Evolutionary conservation across 2,329 filamentous ascomycete genomes (phyloP).

Genomic region (Monilinia aucupariae): DNA sequence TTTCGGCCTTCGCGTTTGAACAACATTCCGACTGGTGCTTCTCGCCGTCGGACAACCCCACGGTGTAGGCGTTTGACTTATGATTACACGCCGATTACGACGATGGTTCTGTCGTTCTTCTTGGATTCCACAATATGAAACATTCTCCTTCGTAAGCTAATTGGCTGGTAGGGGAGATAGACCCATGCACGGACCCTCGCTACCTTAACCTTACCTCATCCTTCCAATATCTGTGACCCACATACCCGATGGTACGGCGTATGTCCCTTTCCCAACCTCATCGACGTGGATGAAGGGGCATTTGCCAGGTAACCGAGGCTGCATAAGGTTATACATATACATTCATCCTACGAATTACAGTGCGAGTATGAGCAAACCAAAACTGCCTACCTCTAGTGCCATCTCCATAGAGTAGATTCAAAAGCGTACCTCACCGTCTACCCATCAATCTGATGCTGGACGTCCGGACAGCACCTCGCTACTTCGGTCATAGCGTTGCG

Average conservation of each 20-base stretch:
- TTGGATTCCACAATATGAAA: background rate
- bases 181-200: conserved; percentile 1
- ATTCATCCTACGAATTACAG: no score
- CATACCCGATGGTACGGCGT: no score
- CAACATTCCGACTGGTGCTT: background rate
- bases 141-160: background rate
- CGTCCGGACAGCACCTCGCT: background rate
- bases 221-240: conserved; percentile 3
- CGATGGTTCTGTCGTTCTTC: background rate
- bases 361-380: no score
- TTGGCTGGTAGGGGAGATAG: background rate
- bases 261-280: no score
- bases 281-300: background rate
- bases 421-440: background rate
- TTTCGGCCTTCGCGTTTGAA: conserved; percentile 13
- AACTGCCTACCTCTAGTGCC: no score
- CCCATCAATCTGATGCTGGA: conserved; percentile 6
- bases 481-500: background rate
- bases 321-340: no score
- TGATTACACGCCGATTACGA: background rate
- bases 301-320: background rate
- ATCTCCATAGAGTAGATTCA: no score
- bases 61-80: background rate
- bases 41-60: conserved; percentile 9
- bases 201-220: background rate